These are phyloP conservation scores for Penicillium samsonianum DNA, from an alignment of 495 filamentous ascomycete species.

Conservation along the genomic window DNA sequence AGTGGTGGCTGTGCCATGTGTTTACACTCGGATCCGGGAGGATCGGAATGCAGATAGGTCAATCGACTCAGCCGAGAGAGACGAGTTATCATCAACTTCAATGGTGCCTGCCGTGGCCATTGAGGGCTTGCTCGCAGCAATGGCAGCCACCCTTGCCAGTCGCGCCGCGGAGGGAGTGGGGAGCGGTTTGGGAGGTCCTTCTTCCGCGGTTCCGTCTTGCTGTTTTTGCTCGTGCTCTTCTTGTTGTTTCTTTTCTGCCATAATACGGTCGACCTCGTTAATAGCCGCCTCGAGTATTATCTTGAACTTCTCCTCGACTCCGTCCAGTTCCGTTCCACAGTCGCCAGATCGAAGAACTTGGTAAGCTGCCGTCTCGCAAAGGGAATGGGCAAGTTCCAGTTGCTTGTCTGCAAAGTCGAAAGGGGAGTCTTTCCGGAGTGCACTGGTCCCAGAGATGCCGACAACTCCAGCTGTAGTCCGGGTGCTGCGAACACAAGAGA, in stretches of 20 bases:
- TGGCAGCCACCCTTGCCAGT: slow-evolving; percentile 24
- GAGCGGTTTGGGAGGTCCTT: slow-evolving; percentile 20
- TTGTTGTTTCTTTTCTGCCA: slow-evolving; percentile 37
- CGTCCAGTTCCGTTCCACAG: slow-evolving; percentile 70
- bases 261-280: slow-evolving; percentile 43
- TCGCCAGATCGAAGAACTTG: slow-evolving; percentile 83
- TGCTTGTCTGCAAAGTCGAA: slow-evolving; percentile 76
- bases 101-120: slow-evolving; percentile 29
- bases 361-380: slow-evolving; percentile 84
- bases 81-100: slow-evolving; percentile 47
- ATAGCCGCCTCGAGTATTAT: slow-evolving; percentile 41
- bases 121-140: slow-evolving; percentile 19
- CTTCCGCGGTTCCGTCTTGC: slow-evolving; percentile 22
- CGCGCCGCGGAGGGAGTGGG: slow-evolving; percentile 23
- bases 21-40: slow-evolving; percentile 33
- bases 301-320: slow-evolving; percentile 60
- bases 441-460: slow-evolving; percentile 14
- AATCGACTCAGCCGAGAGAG: slow-evolving; percentile 40
- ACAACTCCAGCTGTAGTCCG: slow-evolving; percentile 28
- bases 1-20: neutral
- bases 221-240: slow-evolving; percentile 19
- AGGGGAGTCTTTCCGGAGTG: slow-evolving; percentile 26
- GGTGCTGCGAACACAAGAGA: slow-evolving; percentile 33
- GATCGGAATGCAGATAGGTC: slow-evolving; percentile 47
- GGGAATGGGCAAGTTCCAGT: slow-evolving; percentile 73